phyloP scores from a whole-genome alignment of 192 early-diverging fungal species.

The Rhizophagus sp. region DNA sequence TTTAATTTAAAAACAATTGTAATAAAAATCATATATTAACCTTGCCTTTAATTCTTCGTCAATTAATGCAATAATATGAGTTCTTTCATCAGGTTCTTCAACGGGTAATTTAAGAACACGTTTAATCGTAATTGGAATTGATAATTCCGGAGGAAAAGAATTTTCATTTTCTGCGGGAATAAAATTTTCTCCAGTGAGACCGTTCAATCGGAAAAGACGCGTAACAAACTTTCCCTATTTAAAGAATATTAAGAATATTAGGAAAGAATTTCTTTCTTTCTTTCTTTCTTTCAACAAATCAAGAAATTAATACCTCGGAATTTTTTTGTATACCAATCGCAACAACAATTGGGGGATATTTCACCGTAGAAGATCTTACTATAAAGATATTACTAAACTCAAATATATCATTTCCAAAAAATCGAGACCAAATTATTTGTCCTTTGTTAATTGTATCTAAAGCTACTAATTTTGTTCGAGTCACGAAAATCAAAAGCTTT shows the following conservation, averaged over 20 bases:
- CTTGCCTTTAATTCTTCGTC: constrained; percentile 54
- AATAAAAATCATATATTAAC: constrained; percentile 11
- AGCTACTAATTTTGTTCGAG: constrained; percentile 75
- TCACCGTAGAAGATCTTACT: constrained; percentile 62
- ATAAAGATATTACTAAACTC: constrained; percentile 50
- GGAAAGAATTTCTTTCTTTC: too few species aligned
- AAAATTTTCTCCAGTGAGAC: constrained; percentile 63
- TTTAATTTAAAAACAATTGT: constrained; percentile 30
- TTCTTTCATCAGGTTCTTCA: constrained; percentile 63
- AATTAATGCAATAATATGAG: constrained; percentile 51
- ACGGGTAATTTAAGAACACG: constrained; percentile 64
- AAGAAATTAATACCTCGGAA: constrained; percentile 23
- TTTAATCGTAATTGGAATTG: constrained; percentile 38
- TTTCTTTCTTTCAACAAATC: neutral
- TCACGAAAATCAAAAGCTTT: constrained; percentile 83
- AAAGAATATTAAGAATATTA: neutral
- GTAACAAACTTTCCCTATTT: constrained; percentile 34
- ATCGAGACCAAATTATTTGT: constrained; percentile 74
- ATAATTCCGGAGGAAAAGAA: constrained; percentile 39
- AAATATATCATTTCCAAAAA: constrained; percentile 42
- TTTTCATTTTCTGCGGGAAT: constrained; percentile 30
- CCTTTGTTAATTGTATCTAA: constrained; percentile 78
- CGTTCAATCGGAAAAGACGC: constrained; percentile 60
- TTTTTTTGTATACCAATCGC: constrained; percentile 50
- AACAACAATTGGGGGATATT: constrained; percentile 73